phyloP scores from a whole-genome alignment of 306 rosid genomes.

The Malus fusca region DNA sequence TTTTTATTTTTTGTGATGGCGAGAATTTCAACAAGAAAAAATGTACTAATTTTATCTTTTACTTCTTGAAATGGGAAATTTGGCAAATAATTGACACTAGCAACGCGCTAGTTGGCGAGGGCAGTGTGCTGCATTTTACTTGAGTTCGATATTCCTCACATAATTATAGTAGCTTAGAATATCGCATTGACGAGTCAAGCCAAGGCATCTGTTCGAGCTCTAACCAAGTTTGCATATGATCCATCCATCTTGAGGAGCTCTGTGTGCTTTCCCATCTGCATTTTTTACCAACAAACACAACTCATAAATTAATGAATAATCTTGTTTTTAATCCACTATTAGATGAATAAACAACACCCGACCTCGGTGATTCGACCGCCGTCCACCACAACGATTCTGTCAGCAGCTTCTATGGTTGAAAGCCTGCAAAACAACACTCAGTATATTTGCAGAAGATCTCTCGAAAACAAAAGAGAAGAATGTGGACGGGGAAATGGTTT shows the following conservation, averaged over 20 bases:
- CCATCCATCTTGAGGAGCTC: slow-evolving; percentile 30
- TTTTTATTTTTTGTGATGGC: too few species aligned
- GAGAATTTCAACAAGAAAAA: too few species aligned
- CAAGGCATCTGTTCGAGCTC: slow-evolving; percentile 17
- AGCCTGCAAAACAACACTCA: slow-evolving; percentile 38
- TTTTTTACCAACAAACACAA: not conserved
- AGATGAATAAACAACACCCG: slow-evolving; percentile 1
- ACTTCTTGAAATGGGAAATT: too few species aligned
- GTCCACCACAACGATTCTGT: slow-evolving; percentile 87
- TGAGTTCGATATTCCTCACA: too few species aligned
- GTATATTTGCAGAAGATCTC: too few species aligned
- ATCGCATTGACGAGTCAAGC: not conserved
- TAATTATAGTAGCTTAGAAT: too few species aligned
- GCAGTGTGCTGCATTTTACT: too few species aligned
- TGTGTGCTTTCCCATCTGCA: slow-evolving; percentile 30
- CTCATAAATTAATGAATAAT: not conserved
- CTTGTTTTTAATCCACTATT: not conserved
- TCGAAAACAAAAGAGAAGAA: too few species aligned
- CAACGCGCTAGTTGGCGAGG: too few species aligned
- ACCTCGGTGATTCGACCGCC: slow-evolving; percentile 79
- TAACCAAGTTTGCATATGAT: slow-evolving; percentile 20
- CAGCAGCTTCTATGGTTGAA: slow-evolving; percentile 92
- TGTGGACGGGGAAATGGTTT: too few species aligned
- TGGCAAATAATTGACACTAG: too few species aligned
- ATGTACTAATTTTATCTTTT: too few species aligned